Conservation (phyloP, 2,329 filamentous ascomycete genomes). For the Beauveria scarabaeidicola region DNA sequence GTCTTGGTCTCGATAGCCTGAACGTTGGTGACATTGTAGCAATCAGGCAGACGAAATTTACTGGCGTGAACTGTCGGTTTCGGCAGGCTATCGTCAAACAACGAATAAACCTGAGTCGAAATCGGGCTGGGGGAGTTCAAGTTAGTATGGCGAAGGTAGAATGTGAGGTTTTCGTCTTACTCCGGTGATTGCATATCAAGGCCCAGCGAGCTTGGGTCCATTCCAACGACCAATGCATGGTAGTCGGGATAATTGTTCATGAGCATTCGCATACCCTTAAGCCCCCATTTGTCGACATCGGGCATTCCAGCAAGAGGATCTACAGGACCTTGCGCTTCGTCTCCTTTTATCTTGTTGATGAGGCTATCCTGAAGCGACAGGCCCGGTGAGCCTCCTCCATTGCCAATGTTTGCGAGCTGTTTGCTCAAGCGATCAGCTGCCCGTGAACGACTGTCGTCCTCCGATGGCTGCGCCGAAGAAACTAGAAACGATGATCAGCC, state of each 20-base stretch:
- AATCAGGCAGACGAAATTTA: slow-evolving; percentile 53
- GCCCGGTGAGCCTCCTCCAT: not conserved
- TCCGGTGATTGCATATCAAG: slow-evolving; percentile 49
- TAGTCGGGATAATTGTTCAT: slow-evolving; percentile 59
- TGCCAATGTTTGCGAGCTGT: not conserved
- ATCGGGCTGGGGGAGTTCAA: slow-evolving; percentile 33
- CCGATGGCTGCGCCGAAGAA: not conserved
- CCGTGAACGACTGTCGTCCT: not conserved
- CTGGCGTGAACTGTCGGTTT: slow-evolving; percentile 43
- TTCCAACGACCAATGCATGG: slow-evolving; percentile 50
- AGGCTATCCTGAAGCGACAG: slow-evolving; percentile 1
- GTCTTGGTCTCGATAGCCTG: slow-evolving; percentile 58
- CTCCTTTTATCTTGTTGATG: slow-evolving; percentile 27
- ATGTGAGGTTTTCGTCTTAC: slow-evolving; percentile 33
- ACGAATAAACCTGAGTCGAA: slow-evolving; percentile 51
- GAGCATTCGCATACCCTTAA: slow-evolving; percentile 54
- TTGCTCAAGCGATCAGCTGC: slow-evolving; percentile 1
- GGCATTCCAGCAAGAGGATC: slow-evolving; percentile 55
- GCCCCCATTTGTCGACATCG: slow-evolving; percentile 55
- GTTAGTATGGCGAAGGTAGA: not conserved
- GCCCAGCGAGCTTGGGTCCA: slow-evolving; percentile 49
- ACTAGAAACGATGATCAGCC: not conserved
- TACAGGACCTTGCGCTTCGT: slow-evolving; percentile 37
- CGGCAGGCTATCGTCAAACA: slow-evolving; percentile 52
- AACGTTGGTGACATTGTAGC: slow-evolving; percentile 59